Evolutionary conservation across 2,329 filamentous ascomycete genomes (phyloP), one percentile per base, ranked within the genome.

Genomic region (Neopestalotiopsis sp.): DNA sequence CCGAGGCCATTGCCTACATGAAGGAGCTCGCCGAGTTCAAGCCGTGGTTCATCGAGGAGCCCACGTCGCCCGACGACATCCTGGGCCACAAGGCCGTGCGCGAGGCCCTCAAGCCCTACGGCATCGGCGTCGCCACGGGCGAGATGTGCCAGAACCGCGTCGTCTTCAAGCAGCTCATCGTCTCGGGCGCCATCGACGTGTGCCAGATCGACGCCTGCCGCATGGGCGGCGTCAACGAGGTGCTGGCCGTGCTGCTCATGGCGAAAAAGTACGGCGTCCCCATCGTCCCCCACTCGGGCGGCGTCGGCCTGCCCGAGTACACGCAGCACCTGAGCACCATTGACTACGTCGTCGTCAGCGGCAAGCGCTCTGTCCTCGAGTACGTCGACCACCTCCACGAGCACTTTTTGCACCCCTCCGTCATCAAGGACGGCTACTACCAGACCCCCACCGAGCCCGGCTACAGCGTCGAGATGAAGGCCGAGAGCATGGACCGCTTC

Each of bases 121-220:
- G 88, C 68, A 94, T 97, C 75, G 93, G 93, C 69, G 94, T 97
- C 5, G 94, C 94, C 7, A 97, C 94, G 0, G 94, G 94, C 71
- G 94, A 97, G 84, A 97, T 97, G 94, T 96, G 94, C 84, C 94
- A 97, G 84, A 97, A 97, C 85, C 90, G 94, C 53, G 93, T 97
- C 73, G 89, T 97, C 76, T 97, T 97, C 89, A 97, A 97, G 87
- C 94, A 97, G 82, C 88, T 97, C 70, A 88, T 97, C 65, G 89
- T 91, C 78, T 85, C 89, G 2, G 92, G 92, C 65, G 93, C 94
- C 70, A 93, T 97, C 74, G 94, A 96, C 76, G 90, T 97, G 24
- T 94, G 94, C 79, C 94, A 97, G 81, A 92, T 96, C 74, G 94
- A 97, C 76, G 94, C 94, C 3, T 97, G 94, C 84, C 91, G 94